phyloP scores from a whole-genome alignment of 371 early-diverging fungal species.

The Circinella umbellata region DNA sequence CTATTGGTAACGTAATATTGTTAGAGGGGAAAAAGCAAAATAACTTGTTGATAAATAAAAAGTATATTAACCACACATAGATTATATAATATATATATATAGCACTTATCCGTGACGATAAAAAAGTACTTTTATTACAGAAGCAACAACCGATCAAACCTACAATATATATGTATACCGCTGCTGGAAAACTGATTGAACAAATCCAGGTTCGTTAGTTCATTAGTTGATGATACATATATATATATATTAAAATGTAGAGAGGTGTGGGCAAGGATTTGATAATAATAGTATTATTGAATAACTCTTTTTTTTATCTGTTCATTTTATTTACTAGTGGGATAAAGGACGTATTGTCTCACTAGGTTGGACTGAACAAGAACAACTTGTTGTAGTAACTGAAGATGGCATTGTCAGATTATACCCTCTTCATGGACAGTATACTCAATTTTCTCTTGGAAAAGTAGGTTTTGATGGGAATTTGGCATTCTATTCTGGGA shows the following conservation, averaged over 20 bases:
- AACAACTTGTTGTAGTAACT: constrained; percentile 86
- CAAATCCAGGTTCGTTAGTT: constrained; percentile 72
- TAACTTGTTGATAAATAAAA: too few species aligned
- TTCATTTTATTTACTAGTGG: constrained; percentile 60
- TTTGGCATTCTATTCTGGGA: too few species aligned
- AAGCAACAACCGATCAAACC: constrained; percentile 78
- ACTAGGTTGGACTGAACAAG: constrained; percentile 90
- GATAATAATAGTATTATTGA: too few species aligned
- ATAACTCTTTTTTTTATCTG: background rate
- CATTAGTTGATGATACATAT: too few species aligned
- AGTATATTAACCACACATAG: too few species aligned
- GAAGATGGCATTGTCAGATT: constrained; percentile 89
- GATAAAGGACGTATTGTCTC: constrained; percentile 88
- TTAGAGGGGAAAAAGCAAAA: background rate
- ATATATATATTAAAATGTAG: too few species aligned
- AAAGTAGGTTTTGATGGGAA: constrained; percentile 43
- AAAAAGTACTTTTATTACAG: constrained; percentile 75
- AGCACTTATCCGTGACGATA: constrained; percentile 80
- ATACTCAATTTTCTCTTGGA: constrained; percentile 84
- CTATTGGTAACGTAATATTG: constrained; percentile 71
- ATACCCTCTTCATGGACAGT: constrained; percentile 82
- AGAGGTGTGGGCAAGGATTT: too few species aligned
- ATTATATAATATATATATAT: too few species aligned
- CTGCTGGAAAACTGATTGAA: constrained; percentile 84
- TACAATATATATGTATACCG: constrained; percentile 82